Evolutionary conservation across 257 asterid genomes (phyloP).

Genomic region (Solanum sitiens): DNA sequence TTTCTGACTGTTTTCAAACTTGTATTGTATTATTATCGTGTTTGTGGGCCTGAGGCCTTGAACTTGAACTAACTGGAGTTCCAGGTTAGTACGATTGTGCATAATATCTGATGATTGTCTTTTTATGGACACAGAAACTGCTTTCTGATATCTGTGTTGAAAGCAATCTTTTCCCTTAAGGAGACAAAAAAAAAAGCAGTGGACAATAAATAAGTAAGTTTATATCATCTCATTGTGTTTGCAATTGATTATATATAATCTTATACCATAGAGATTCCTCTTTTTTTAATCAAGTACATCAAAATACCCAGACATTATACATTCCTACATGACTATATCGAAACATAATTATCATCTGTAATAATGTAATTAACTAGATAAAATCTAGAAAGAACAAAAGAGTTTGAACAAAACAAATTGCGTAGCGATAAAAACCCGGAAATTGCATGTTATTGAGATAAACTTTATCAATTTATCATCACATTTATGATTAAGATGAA

Average conservation of each 20-base stretch:
- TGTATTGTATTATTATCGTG: not conserved
- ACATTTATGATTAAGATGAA: not conserved
- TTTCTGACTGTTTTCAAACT: not conserved
- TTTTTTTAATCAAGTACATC: not conserved
- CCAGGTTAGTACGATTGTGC: not conserved
- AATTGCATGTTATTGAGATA: not conserved
- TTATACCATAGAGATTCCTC: not conserved
- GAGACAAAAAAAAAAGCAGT: conserved; percentile 10
- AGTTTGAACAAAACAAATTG: not conserved
- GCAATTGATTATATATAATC: not conserved
- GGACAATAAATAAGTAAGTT: conserved; percentile 15
- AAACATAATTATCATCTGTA: not conserved
- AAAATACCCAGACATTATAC: not conserved
- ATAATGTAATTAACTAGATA: not conserved
- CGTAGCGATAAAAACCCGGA: not conserved
- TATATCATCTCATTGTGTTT: not conserved
- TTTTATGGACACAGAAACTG: conserved; percentile 31
- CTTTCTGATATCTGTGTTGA: conserved; percentile 8
- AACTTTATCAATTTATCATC: not conserved
- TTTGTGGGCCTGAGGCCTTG: not conserved
- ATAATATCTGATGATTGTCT: conserved; percentile 10
- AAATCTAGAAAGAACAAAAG: not conserved
- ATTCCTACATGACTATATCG: not conserved
- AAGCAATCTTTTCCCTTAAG: conserved; percentile 9
- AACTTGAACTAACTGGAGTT: not conserved